Base-by-base conservation (phyloP, 345 rosid species). In the Eucalyptus cloeziana region DNA sequence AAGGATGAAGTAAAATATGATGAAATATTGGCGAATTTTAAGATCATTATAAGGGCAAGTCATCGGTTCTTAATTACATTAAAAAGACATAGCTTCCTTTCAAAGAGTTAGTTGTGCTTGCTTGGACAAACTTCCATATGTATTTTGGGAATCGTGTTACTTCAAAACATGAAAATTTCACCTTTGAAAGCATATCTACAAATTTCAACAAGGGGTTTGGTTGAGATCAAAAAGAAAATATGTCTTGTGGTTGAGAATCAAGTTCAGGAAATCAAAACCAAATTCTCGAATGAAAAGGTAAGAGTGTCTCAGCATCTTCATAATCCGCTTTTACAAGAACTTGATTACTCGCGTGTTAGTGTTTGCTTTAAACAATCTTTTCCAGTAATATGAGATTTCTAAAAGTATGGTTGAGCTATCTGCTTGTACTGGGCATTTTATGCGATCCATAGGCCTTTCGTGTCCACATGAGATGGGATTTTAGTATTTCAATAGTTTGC, bases 331-430 rank as follows among this genome's bases (percentile, higher is more conserved):
- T n/a, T 13, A 9, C 4, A 64, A 16, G 5, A n/a, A 30, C 40
- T 64, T n/a, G 76, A 33, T 33, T 16, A 33, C 25, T 69, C 0
- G 4, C 4, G 7, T 5, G 12, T 3, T 1, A 17, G 2, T 33
- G 37, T 31, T 69, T 69, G 7, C 24, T 16, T 33, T 69, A 31
- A 69, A 69, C 7, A 69, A 69, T 4, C 13, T 69, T 17, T 69
- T 33, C 24, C 33, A 33, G 24, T 3, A 69, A 33, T 8, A 16
- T 31, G 80, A 5, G 80, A 69, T 33, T 69, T 37, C 44, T 69
- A 69, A 69, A 69, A 69, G 13, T 69, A 69, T 33, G 37, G 76
- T 67, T 67, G 40, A 67, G 24, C 24, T 8, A 69, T 33, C 44
- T 16, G 2, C 7, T 33, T 69, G 43, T 69, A 17, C 13, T 17